A percentile compares a stretch with the other conserved stretches of the same genome.
phyloP scores from a whole-genome alignment of 306 rosid genomes.

The Nissolia schottii region DNA sequence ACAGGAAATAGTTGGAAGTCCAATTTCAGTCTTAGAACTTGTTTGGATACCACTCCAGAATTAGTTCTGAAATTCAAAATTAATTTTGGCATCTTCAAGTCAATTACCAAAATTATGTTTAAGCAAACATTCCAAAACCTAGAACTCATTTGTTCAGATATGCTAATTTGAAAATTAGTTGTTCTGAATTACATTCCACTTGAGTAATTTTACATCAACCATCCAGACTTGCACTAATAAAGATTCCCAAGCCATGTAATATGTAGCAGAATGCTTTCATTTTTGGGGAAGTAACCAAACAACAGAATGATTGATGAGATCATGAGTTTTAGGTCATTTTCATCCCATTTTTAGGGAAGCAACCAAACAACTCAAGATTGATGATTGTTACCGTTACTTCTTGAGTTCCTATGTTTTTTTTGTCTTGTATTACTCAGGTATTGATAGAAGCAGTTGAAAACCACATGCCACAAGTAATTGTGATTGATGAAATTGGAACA shows the following conservation, averaged over 20 bases:
- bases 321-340: no score
- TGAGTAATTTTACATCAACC: not conserved
- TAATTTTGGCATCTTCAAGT: not conserved
- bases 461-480: slow-evolving; percentile 98
- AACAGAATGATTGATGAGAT: not conserved
- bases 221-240: not conserved
- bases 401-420: slow-evolving; percentile 7
- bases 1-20: not conserved
- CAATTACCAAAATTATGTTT: not conserved
- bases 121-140: not conserved
- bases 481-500: slow-evolving; percentile 93
- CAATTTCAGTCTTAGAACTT: not conserved
- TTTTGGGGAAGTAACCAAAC: not conserved
- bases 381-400: not conserved
- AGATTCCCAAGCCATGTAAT: not conserved
- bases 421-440: slow-evolving; percentile 47
- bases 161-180: not conserved
- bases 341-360: slow-evolving; percentile 4
- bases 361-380: not conserved
- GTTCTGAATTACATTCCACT: not conserved
- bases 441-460: slow-evolving; percentile 98
- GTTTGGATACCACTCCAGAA: not conserved
- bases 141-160: not conserved
- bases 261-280: not conserved
- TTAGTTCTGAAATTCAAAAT: not conserved